phyloP scores from a whole-genome alignment of 2,329 filamentous ascomycete species.

The Venturiaceae sp. region DNA sequence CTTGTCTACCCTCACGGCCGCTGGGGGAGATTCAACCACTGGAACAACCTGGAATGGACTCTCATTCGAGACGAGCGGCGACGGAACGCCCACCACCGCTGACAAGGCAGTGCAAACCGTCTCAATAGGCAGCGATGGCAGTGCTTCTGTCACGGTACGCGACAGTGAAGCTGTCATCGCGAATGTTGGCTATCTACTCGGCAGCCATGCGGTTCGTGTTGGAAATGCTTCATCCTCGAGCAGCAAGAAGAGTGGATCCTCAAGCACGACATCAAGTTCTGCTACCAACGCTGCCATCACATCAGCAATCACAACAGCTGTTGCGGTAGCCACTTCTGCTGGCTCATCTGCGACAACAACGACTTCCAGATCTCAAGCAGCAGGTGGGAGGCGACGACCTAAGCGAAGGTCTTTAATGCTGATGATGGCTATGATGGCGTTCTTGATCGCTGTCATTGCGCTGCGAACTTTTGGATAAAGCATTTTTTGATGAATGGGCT shows the following conservation, averaged over 20 bases:
- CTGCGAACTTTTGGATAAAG: not conserved
- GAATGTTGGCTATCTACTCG: slow-evolving; percentile 31
- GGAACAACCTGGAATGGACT: slow-evolving; percentile 39
- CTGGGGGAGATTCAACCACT: slow-evolving; percentile 32
- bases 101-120: slow-evolving; percentile 20
- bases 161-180: slow-evolving; percentile 38
- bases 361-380: not conserved
- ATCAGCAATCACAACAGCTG: not conserved
- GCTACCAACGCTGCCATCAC: not conserved
- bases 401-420: not conserved
- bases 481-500: not conserved
- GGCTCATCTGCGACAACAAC: not conserved
- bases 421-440: not conserved
- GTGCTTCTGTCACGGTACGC: slow-evolving; percentile 23
- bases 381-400: not conserved
- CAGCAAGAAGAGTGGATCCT: not conserved
- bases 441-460: not conserved
- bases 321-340: not conserved
- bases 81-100: slow-evolving; percentile 29
- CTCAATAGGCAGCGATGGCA: slow-evolving; percentile 22
- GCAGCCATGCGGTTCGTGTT: slow-evolving; percentile 10
- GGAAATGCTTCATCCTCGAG: not conserved
- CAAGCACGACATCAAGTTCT: not conserved
- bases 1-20: slow-evolving; percentile 37
- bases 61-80: slow-evolving; percentile 30